Conservation (phyloP, 306 rosid genomes). For the Inga laurina region DNA sequence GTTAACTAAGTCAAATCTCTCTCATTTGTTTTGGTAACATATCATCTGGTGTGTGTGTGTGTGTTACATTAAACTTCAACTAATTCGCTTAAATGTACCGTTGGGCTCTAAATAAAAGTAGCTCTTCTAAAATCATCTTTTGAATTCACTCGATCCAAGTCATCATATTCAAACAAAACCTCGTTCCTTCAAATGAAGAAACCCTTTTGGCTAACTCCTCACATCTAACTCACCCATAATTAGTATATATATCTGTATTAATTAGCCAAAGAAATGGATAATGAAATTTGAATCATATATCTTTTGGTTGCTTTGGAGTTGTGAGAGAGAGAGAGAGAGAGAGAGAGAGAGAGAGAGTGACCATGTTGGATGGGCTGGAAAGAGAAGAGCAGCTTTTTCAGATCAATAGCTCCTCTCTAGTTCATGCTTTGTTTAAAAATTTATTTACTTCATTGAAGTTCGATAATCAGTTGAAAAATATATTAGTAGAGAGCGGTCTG, state of each 20-base stretch:
- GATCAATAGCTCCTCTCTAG: conserved; percentile 29
- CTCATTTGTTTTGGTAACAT: not conserved
- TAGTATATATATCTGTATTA: not conserved
- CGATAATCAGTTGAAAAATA: conserved; percentile 12
- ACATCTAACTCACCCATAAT: not conserved
- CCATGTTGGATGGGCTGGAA: conserved; percentile 61
- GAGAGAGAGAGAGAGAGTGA: conserved; percentile 37
- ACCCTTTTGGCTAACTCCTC: not conserved
- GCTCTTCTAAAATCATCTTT: not conserved
- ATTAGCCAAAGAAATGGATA: conserved; percentile 22
- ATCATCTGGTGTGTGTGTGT: too few species aligned
- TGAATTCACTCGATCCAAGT: not conserved
- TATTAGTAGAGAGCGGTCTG: not conserved
- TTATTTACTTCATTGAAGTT: not conserved
- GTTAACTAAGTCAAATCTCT: not conserved
- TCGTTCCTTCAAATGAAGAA: not conserved
- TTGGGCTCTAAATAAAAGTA: too few species aligned
- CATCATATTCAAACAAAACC: not conserved
- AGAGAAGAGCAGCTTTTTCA: conserved; percentile 61
- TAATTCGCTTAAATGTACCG: not conserved
- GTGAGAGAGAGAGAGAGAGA: conserved; percentile 31
- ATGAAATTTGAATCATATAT: conserved; percentile 40
- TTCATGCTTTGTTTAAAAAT: conserved; percentile 30
- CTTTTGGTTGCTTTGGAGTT: conserved; percentile 11
- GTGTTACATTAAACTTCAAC: not conserved